phyloP scores from a whole-genome alignment of 768 basidiomycete genomes.

The Termitomyces sp. region DNA sequence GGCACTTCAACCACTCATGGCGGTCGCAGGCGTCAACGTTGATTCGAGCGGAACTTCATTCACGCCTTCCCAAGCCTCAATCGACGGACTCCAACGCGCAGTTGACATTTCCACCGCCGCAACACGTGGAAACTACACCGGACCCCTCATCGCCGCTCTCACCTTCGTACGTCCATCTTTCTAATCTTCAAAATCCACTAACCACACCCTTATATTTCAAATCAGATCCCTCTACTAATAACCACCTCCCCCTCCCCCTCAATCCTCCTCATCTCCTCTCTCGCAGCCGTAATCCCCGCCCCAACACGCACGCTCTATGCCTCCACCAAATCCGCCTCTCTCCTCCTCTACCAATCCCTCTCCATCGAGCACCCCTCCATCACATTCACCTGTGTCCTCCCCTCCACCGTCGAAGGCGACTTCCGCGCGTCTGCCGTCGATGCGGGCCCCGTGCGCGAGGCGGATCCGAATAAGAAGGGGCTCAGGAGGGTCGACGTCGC shows the following conservation, averaged over 20 bases:
- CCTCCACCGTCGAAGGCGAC: slow-evolving; percentile 69
- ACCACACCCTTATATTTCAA: no score
- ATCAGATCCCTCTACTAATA: slow-evolving; percentile 78
- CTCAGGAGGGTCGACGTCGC: slow-evolving; percentile 62
- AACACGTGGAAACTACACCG: slow-evolving; percentile 60
- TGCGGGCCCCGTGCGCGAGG: slow-evolving; percentile 38
- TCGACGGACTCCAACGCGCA: slow-evolving; percentile 56
- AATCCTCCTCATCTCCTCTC: slow-evolving; percentile 74
- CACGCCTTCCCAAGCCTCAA: slow-evolving; percentile 34
- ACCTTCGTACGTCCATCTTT: slow-evolving; percentile 71
- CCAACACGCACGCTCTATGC: slow-evolving; percentile 85
- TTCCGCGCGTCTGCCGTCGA: slow-evolving; percentile 84
- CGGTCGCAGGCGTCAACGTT: slow-evolving; percentile 55
- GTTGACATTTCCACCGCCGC: slow-evolving; percentile 57
- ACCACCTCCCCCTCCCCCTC: slow-evolving; percentile 64
- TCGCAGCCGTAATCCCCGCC: slow-evolving; percentile 77
- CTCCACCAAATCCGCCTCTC: slow-evolving; percentile 78
- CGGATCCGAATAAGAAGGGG: slow-evolving; percentile 54
- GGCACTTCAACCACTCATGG: slow-evolving; percentile 71
- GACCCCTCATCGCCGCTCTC: slow-evolving; percentile 65
- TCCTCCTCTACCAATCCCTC: slow-evolving; percentile 74
- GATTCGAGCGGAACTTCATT: slow-evolving; percentile 25
- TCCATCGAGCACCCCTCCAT: slow-evolving; percentile 77
- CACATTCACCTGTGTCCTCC: slow-evolving; percentile 57
- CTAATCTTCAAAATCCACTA: no score